Conservation (phyloP, 352 stramenopile species). For the Pythium oligandrum region DNA sequence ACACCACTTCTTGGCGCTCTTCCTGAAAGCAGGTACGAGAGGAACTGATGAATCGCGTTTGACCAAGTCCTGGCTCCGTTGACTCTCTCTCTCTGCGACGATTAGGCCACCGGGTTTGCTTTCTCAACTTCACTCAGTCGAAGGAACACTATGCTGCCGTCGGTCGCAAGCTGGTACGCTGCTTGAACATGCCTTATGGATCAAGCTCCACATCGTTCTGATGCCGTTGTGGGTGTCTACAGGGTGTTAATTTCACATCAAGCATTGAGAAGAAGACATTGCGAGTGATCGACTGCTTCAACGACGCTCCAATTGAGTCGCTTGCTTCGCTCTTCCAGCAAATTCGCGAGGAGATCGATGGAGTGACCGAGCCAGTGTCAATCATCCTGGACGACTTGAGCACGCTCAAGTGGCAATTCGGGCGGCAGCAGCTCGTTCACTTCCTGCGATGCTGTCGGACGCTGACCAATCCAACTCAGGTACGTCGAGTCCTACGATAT, state of each 20-base stretch:
- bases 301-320: neutral
- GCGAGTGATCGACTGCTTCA: constrained; percentile 36
- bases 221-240: neutral
- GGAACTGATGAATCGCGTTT: too few relatives aligned
- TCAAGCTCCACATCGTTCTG: neutral
- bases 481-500: constrained; percentile 10
- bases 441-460: constrained; percentile 68
- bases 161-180: constrained; percentile 57
- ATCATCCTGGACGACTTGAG: constrained; percentile 69
- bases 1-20: constrained; percentile 68
- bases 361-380: constrained; percentile 18
- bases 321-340: constrained; percentile 27
- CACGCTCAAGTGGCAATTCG: constrained; percentile 55
- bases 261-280: constrained; percentile 31
- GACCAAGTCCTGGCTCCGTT: too few relatives aligned
- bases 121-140: constrained; percentile 40
- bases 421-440: constrained; percentile 27
- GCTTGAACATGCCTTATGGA: neutral
- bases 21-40: constrained; percentile 52
- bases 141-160: constrained; percentile 60
- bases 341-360: constrained; percentile 35
- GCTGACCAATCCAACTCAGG: constrained; percentile 42
- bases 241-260: constrained; percentile 51
- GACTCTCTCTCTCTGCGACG: too few relatives aligned
- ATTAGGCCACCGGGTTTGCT: constrained; percentile 54